Base-by-base conservation (phyloP, 1,284 basidiomycete genomes). In the Moesziomyces antarcticus region DNA sequence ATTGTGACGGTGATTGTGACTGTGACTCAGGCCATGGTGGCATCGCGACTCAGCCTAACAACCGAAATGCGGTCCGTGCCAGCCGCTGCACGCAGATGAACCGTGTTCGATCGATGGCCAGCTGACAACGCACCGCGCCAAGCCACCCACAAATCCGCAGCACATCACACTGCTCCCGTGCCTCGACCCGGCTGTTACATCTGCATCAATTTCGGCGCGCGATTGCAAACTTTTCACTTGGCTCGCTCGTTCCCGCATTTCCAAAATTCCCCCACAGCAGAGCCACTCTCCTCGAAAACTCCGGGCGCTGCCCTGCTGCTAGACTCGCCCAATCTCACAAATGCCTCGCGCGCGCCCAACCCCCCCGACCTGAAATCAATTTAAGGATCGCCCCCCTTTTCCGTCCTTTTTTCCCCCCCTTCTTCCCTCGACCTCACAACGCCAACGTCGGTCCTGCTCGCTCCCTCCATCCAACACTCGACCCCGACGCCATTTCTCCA, bases 291-390 rank as follows among this genome's bases (percentile, higher is more conserved):
- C 14, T 16, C 5, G 22, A 50, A 60, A 68, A 62, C 66, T 54
- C 66, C 66, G 66, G 30, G 30, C 30, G 9, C 25, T 27, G 30
- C 30, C 30, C 30, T 37, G 35, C 35, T 68, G 66, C 66, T 63
- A 62, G 66, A 46, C 48, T 49, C 6, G 21, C 22, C 35, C 22
- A 35, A 69, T 69, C 66, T 69, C 56, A 69, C 66, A 69, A 48
- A 47, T 25, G 10, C 30, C 30, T 30, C 30, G 30, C 8, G 30
- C 30, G 30, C 9, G 48, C 21, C 3, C 24, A 25, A 25, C 22
- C 11, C 18, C 11, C 24, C 27, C 21, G 27, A 5, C 30, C 30
- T 9, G 41, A 42, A 57, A 49, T 43, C 50, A 42, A 64, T 64
- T 64, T 64, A 64, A 57, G 53, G 9, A 11, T 33, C 33, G 14